Evolutionary conservation across 1,284 basidiomycete species (phyloP), one percentile per base, ranked within the genome.

Genomic region (Gastroboletus turbinatus): DNA sequence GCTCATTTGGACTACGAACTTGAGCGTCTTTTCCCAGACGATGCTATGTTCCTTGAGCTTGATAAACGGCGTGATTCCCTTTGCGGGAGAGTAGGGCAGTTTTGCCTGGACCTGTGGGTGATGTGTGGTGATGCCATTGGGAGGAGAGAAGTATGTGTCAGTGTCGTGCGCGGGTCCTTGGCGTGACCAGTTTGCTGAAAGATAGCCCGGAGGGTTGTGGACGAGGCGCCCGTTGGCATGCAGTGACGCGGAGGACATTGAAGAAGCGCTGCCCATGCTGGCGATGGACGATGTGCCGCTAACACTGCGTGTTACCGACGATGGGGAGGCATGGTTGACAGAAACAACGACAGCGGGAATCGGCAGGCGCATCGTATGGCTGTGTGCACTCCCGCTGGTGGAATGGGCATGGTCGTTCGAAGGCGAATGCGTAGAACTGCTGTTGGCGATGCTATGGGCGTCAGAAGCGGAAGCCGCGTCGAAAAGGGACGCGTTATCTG

Each of bases 11-110:
- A 89, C 77, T 9, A 82, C 73, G 10, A 84, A 77, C 46, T 80
- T 77, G 25, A 90, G 73, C 0, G 75, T 71, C 50, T 83, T 77
- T 16, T 80, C 78, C 83, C 85, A 89, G 19, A 72, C 69, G 10
- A 85, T 81, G 21, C 76, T 78, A 63, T 89, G 87, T 25, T 84
- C 84, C 63, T 77, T 79, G 42, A 90, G 77, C 40, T 73, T 75
- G 43, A 78, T 71, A 64, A 80, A 88, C 0, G 75, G 67, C 1
- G 87, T 88, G 57, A 78, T 76, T 21, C 87, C 85, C 36, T 80
- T 79, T 17, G 81, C 72, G 11, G 76, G 70, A 1, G 79, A 69
- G 47, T 67, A 65, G 30, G 55, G 62, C 56, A 47, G 50, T 49
- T 67, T 58, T n/a, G 57, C 6, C 7, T 57, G 40, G 52, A 57